phyloP scores from a whole-genome alignment of 2,329 filamentous ascomycete species.

The Coniochaeta hoffmannii region DNA sequence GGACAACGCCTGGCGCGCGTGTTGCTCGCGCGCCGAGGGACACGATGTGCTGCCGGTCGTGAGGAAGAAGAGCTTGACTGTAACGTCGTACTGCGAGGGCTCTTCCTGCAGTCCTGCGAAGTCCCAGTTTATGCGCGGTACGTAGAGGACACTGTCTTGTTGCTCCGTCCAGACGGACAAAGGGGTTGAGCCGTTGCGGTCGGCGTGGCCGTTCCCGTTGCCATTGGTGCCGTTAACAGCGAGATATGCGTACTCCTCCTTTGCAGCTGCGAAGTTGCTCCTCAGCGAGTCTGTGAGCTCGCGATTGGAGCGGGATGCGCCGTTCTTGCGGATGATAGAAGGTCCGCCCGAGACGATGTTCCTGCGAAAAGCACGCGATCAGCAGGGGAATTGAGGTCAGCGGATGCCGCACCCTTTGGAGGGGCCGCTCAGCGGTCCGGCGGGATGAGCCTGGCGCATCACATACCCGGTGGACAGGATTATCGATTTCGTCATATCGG shows the following conservation, averaged over 20 bases:
- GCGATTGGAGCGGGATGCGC: constrained; percentile 78
- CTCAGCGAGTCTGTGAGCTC: constrained; percentile 86
- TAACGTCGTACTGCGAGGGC: constrained; percentile 81
- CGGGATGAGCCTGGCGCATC: not conserved
- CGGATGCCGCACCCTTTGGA: not conserved
- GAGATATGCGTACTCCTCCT: constrained; percentile 47
- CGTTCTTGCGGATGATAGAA: constrained; percentile 73
- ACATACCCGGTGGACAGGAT: constrained; percentile 66
- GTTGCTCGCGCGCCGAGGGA: constrained; percentile 54
- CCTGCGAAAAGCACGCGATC: constrained; percentile 26
- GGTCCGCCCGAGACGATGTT: constrained; percentile 83
- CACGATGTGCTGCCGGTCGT: constrained; percentile 50
- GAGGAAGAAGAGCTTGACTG: constrained; percentile 90
- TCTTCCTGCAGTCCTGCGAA: constrained; percentile 71
- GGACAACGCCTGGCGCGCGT: constrained; percentile 71
- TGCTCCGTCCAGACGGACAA: constrained; percentile 59
- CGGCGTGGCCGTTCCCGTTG: constrained; percentile 25
- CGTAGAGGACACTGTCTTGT: constrained; percentile 55
- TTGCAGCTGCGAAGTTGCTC: constrained; percentile 70
- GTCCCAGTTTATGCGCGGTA: constrained; percentile 71
- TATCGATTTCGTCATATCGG: constrained; percentile 2
- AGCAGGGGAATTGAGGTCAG: constrained; percentile 11
- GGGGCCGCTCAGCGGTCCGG: no score
- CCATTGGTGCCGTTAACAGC: constrained; percentile 9
- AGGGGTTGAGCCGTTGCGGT: constrained; percentile 20